Conservation (phyloP, 2,329 filamentous ascomycete genomes). For the Hirsutella minnesotensis region DNA sequence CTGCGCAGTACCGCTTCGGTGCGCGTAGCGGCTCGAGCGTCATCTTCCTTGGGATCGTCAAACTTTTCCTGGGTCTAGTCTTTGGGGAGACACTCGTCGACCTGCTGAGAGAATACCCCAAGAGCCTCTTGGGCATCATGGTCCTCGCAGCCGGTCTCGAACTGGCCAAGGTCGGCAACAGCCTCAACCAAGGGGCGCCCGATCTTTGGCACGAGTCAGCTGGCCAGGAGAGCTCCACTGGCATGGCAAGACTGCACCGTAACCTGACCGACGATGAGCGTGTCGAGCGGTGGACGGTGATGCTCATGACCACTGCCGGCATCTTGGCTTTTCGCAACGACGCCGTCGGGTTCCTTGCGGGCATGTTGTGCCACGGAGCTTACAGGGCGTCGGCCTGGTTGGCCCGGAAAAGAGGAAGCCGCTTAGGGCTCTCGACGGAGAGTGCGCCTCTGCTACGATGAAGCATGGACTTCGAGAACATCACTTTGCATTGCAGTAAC, state of each 20-base stretch:
- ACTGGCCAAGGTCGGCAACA: constrained; percentile 73
- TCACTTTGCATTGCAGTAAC: constrained; percentile 1
- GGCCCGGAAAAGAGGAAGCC: constrained; percentile 21
- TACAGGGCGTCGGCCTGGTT: constrained; percentile 40
- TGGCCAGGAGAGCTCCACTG: constrained; percentile 20
- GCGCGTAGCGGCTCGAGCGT: constrained; percentile 78
- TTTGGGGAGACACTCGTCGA: constrained; percentile 64
- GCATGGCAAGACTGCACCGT: constrained; percentile 30
- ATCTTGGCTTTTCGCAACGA: constrained; percentile 84
- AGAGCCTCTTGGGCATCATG: constrained; percentile 70
- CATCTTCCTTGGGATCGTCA: constrained; percentile 64
- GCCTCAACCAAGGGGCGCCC: constrained; percentile 59
- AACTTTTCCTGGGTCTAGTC: constrained; percentile 63
- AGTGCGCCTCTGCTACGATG: constrained; percentile 17
- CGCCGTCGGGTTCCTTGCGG: constrained; percentile 73
- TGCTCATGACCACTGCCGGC: constrained; percentile 76
- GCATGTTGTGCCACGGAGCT: constrained; percentile 66
- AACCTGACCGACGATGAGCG: constrained; percentile 55
- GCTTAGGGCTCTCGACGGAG: constrained; percentile 13
- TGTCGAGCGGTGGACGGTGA: constrained; percentile 70
- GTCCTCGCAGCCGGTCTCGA: constrained; percentile 84
- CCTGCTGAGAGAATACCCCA: constrained; percentile 62
- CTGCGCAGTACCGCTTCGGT: constrained; percentile 84
- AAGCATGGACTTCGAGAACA: constrained; percentile 4
- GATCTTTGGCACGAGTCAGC: constrained; percentile 47